A percentile compares a stretch with the other conserved stretches of the same genome.
phyloP scores from a whole-genome alignment of 2,329 filamentous ascomycete species.

The Erysiphe pulchra region DNA sequence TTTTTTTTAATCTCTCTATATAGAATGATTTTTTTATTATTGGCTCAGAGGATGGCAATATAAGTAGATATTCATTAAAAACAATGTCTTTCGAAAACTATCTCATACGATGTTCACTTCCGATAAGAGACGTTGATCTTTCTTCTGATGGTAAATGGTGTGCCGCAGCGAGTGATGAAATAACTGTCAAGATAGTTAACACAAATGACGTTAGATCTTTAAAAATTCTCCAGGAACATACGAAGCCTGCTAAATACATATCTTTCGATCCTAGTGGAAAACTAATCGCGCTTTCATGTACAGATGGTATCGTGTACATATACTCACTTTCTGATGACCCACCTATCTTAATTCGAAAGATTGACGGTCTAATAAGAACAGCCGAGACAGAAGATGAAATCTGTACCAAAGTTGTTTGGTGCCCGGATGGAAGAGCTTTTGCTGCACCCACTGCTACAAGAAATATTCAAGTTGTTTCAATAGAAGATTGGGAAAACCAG shows the following conservation, averaged over 20 bases:
- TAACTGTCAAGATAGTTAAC: constrained; percentile 73
- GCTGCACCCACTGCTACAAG: constrained; percentile 59
- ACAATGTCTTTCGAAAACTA: constrained; percentile 54
- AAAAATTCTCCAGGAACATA: constrained; percentile 58
- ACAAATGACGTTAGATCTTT: constrained; percentile 53
- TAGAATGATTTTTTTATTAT: constrained; percentile 65
- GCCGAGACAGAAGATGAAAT: constrained; percentile 54
- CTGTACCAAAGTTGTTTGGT: constrained; percentile 59
- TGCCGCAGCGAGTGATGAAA: constrained; percentile 88
- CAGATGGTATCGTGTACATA: constrained; percentile 71
- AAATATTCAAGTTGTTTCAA: constrained; percentile 71
- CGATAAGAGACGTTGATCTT: constrained; percentile 64
- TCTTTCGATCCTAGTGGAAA: constrained; percentile 63
- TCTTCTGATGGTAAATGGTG: constrained; percentile 66
- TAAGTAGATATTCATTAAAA: constrained; percentile 70
- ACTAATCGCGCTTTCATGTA: constrained; percentile 57
- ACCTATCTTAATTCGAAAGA: constrained; percentile 55
- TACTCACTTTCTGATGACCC: constrained; percentile 61
- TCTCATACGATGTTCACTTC: constrained; percentile 59
- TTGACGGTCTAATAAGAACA: constrained; percentile 64
- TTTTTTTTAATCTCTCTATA: background rate
- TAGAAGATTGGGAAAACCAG: constrained; percentile 72
- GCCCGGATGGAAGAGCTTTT: constrained; percentile 82
- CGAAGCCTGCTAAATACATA: constrained; percentile 71
- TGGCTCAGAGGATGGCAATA: constrained; percentile 84